These are phyloP conservation scores for Rhytidhysteron rufulum DNA, from an alignment of 2,329 filamentous ascomycete genomes.

Conservation along the genomic window DNA sequence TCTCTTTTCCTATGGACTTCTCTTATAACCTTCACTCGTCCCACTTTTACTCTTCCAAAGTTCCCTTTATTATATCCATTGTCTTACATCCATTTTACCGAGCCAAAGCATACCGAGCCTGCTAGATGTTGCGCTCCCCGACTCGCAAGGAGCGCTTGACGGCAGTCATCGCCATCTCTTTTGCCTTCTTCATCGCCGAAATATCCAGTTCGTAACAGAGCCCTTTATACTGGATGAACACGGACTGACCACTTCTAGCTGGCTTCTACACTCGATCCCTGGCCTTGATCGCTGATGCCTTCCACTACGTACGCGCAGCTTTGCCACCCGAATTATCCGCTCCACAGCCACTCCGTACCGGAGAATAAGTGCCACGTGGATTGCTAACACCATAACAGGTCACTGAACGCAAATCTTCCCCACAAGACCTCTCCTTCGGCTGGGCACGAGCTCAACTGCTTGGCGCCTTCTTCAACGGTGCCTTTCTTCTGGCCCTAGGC, in stretches of 20 bases:
- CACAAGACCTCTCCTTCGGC: constrained; percentile 64
- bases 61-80: no score
- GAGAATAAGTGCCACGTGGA: no score
- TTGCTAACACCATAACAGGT: no score
- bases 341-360: no score
- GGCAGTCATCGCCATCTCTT: constrained; percentile 44
- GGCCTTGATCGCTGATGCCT: constrained; percentile 71
- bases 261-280: constrained; percentile 69
- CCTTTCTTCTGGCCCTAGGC: constrained; percentile 67
- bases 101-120: no score
- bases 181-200: constrained; percentile 45
- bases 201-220: constrained; percentile 36
- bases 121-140: constrained; percentile 3
- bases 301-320: constrained; percentile 73
- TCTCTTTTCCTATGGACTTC: no score
- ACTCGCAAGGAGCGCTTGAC: constrained; percentile 29
- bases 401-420: constrained; percentile 53
- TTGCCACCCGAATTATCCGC: no score
- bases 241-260: constrained; percentile 37
- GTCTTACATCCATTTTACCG: no score
- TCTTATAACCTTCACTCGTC: no score
- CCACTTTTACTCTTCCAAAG: no score
- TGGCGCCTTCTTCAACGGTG: constrained; percentile 77
- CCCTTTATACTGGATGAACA: not conserved
- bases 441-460: constrained; percentile 72